Evolutionary conservation across 1,284 basidiomycete genomes (phyloP), one percentile per base, ranked within the genome.

Genomic region (Trametes versicolor): DNA sequence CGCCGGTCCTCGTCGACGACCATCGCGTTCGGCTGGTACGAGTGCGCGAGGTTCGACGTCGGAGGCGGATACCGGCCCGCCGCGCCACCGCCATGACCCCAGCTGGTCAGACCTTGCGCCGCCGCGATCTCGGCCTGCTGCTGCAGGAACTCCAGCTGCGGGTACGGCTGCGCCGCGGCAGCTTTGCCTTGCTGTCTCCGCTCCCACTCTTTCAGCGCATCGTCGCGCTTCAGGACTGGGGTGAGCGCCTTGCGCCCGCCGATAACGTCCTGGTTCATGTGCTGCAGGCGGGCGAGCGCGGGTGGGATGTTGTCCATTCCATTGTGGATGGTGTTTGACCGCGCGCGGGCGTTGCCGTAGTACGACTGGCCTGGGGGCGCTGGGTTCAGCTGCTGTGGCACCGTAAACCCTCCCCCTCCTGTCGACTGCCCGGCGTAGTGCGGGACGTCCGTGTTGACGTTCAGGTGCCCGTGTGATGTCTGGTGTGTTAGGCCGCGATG

Each of bases 281-380:
- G 93, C 58, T 95, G 93, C 70, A 97, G 78, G 25, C 95, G 85
- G 17, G 95, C 95, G 54, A 99, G 82, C 56, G 96, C 95, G 15
- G 96, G 95, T 23, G 97, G 97, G 21, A 99, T 91, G 65, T 89
- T 85, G 74, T 97, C 96, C 87, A 95, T 90, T 87, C 95, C 91
- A 50, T 85, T 81, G 73, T 93, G 92, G 79, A 97, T 93, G 36
- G 97, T 98, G 76, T 96, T 97, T 13, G 95, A 93, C 29, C 96
- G 85, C 21, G 86, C 87, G 15, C 88, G 87, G 32, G 90, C 82
- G 47, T 64, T 71, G 15, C 80, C 77, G 63, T 92, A 91, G 79
- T 93, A 95, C 12, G 90, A 85, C 69, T 84, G 88, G 23, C 88
- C 80, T 9, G 87, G 87, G 34, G 85, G 78, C 65, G 86, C 85